Conservation (phyloP, 164 flowering plant species). For the Stephania japonica region DNA sequence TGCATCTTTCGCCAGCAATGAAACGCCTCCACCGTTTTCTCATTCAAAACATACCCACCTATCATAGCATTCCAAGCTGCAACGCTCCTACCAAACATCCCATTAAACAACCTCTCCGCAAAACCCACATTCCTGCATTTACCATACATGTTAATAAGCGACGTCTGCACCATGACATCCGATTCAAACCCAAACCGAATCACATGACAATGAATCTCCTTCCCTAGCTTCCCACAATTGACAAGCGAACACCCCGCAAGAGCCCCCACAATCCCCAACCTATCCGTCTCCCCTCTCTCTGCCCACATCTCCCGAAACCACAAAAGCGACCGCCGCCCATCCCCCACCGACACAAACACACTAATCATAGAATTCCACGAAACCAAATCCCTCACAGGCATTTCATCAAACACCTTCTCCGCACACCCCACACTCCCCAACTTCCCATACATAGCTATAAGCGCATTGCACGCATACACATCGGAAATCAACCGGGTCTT, state of each 20-base stretch:
- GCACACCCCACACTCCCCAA: constrained; percentile 39
- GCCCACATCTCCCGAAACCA: constrained; percentile 38
- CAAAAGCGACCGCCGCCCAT: constrained; percentile 34
- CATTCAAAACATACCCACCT: constrained; percentile 41
- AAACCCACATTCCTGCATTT: constrained; percentile 44
- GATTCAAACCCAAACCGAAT: constrained; percentile 21
- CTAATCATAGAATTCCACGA: constrained; percentile 76
- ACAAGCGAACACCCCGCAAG: constrained; percentile 44
- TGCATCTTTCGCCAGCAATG: constrained; percentile 41
- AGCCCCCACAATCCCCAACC: constrained; percentile 37
- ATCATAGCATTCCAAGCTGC: constrained; percentile 64
- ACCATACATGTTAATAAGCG: constrained; percentile 59
- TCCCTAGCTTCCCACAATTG: constrained; percentile 22
- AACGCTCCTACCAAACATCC: constrained; percentile 22
- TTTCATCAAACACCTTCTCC: constrained; percentile 47
- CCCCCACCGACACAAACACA: constrained; percentile 44
- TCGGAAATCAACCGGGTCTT: constrained; percentile 47
- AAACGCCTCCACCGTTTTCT: constrained; percentile 28
- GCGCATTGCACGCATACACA: constrained; percentile 48
- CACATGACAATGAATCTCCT: constrained; percentile 37
- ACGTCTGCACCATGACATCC: constrained; percentile 46
- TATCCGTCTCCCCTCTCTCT: constrained; percentile 29
- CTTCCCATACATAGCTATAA: constrained; percentile 52
- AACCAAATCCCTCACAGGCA: constrained; percentile 48
- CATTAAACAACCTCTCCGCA: constrained; percentile 42